Evolutionary conservation across 371 early-diverging fungal species (phyloP).

Genomic region (Rhizopus delemar): DNA sequence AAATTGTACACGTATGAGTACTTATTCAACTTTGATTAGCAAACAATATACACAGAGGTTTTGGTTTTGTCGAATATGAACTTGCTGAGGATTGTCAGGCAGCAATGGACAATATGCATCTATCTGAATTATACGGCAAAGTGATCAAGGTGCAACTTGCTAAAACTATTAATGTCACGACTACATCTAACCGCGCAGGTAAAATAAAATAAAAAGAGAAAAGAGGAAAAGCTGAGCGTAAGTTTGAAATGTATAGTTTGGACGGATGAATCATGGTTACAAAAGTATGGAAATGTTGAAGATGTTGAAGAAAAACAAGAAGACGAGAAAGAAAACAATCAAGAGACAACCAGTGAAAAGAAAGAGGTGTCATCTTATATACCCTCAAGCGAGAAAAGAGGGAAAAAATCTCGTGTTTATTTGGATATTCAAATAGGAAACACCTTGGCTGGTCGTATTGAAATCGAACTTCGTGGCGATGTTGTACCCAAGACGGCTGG

Average conservation of each 20-base stretch:
- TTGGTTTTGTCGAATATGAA: constrained; percentile 95
- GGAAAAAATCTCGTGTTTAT: constrained; percentile 47
- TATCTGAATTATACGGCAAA: constrained; percentile 84
- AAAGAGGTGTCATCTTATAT: constrained; percentile 4
- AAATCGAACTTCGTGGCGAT: constrained; percentile 76
- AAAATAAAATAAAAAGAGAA: constrained; percentile 8
- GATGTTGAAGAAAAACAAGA: constrained; percentile 21
- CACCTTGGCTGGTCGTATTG: constrained; percentile 69
- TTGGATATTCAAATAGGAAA: constrained; percentile 56
- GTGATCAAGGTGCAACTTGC: constrained; percentile 89
- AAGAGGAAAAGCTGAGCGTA: not conserved
- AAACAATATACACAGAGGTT: constrained; percentile 80
- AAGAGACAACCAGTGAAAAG: constrained; percentile 16
- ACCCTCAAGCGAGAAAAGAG: constrained; percentile 10
- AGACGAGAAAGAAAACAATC: not conserved
- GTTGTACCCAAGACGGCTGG: constrained; percentile 83
- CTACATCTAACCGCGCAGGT: constrained; percentile 66
- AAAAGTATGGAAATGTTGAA: constrained; percentile 56
- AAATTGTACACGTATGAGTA: not conserved
- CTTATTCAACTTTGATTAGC: not conserved
- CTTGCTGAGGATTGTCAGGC: constrained; percentile 78
- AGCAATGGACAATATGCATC: constrained; percentile 94
- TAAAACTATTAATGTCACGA: constrained; percentile 65
- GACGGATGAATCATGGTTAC: constrained; percentile 75
- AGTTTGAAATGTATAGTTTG: constrained; percentile 52